phyloP scores from a whole-genome alignment of 768 basidiomycete species.

The Gymnopilus dilepis region DNA sequence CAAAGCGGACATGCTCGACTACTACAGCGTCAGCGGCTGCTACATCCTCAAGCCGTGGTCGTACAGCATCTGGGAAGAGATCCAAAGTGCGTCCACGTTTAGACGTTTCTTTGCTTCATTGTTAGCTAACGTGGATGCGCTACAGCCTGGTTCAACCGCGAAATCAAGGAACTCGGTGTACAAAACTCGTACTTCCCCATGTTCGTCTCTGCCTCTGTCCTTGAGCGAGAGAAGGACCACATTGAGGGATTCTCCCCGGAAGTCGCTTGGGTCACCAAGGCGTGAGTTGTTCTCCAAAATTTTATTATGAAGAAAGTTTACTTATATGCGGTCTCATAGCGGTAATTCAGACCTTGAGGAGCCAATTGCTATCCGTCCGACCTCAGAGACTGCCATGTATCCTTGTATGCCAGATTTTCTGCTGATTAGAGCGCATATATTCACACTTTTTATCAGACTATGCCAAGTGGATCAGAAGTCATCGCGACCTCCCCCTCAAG shows the following conservation, averaged over 20 bases:
- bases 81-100: constrained; percentile 67
- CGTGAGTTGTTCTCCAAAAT: constrained; percentile 58
- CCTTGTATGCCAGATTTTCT: constrained; percentile 70
- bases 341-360: constrained; percentile 95
- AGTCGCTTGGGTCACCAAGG: constrained; percentile 99
- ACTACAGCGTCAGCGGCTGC: constrained; percentile 98
- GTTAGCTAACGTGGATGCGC: neutral
- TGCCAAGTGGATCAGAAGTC: constrained; percentile 97
- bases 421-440: too few species aligned
- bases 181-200: constrained; percentile 99
- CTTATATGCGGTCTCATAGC: constrained; percentile 45
- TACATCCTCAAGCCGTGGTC: constrained; percentile 99
- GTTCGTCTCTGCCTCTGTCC: constrained; percentile 91
- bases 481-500: constrained; percentile 96
- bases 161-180: constrained; percentile 94
- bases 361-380: constrained; percentile 97
- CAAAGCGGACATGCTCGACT: constrained; percentile 99
- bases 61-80: constrained; percentile 95
- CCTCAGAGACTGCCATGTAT: constrained; percentile 99
- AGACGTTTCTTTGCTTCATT: neutral
- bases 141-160: constrained; percentile 90
- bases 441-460: constrained; percentile 64
- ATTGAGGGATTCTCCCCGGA: constrained; percentile 99
- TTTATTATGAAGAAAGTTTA: neutral
- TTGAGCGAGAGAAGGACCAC: constrained; percentile 97